Evolutionary conservation across 1,284 basidiomycete genomes (phyloP).

Genomic region (Trametes sp.): DNA sequence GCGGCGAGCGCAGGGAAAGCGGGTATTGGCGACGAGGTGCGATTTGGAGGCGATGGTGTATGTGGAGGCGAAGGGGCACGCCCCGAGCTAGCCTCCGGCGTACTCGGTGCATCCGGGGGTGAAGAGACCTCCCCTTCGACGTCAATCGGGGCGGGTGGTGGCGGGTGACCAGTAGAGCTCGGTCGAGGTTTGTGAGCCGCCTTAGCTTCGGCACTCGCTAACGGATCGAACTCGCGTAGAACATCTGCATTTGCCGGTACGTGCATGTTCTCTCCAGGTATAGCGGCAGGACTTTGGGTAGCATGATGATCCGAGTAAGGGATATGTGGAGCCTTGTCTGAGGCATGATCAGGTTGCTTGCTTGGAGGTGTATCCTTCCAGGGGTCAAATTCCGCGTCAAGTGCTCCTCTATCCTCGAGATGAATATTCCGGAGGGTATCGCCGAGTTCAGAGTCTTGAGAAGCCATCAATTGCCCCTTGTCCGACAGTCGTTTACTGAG

Average conservation of each 20-base stretch:
- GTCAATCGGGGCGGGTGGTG: constrained; percentile 48
- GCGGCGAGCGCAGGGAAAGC: constrained; percentile 68
- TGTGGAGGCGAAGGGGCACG: constrained; percentile 38
- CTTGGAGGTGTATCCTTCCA: constrained; percentile 35
- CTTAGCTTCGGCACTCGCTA: constrained; percentile 61
- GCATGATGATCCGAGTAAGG: constrained; percentile 48
- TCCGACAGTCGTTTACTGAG: not conserved
- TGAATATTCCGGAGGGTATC: constrained; percentile 16
- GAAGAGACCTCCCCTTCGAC: constrained; percentile 5
- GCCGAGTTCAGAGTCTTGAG: constrained; percentile 10
- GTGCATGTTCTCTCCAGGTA: constrained; percentile 24
- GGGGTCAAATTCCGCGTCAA: constrained; percentile 36
- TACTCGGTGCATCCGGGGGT: constrained; percentile 20
- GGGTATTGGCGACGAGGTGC: constrained; percentile 44
- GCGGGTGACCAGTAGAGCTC: constrained; percentile 62
- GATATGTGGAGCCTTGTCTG: constrained; percentile 42
- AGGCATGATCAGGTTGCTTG: not conserved
- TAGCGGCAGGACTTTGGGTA: constrained; percentile 43
- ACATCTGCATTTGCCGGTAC: constrained; percentile 46
- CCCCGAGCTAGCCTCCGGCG: constrained; percentile 34
- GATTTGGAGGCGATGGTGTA: constrained; percentile 30
- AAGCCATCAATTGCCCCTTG: constrained; percentile 7
- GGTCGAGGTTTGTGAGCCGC: constrained; percentile 70
- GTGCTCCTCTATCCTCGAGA: not conserved
- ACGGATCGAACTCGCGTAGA: constrained; percentile 71